Evolutionary conservation across 192 early-diverging fungal species (phyloP), one percentile per base, ranked within the genome.

Genomic region (Backusella westeae): DNA sequence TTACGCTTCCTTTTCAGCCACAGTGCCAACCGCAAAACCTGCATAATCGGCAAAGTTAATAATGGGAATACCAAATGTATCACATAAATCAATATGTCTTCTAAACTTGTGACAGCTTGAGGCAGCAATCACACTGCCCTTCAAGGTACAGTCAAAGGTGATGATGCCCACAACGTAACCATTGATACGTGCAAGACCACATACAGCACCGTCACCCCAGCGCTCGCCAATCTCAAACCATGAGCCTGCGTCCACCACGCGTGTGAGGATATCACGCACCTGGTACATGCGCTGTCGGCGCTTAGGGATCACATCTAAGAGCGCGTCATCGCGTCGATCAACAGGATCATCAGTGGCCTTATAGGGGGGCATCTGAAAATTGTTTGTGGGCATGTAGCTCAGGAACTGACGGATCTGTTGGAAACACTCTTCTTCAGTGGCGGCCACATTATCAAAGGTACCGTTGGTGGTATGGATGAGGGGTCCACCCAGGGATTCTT

Each of bases 1-100:
- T 65, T 82, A 82, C 81, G 81, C 81, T 76, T 78, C 81, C 29
- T 74, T 72, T 41, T 79, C 81, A 7, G 81, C 81, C 42, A 79
- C 49, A 8, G 81, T 82, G 2, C 81, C 81, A 41, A 82, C 63
- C 2, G 81, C 49, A 39, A 82, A 82, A 9, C 81, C 81, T 41
- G 81, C 77, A 71, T 82, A 78, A 73, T 82, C 81, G 14, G 77
- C 77, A 74, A 82, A 79, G 32, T 82, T 82, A 3, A 82, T 34
- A 12, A 82, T 73, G 4, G 81, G 81, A 10, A 82, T 34, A 21
- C 81, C 81, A 71, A 82, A 82, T 6, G 72, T 73, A 32, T 82
- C 78, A 52, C 77, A 79, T 8, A 82, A 52, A 78, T 82, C 81
- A 44, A 79, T 78, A 39, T 82, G 81, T 3, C 81, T 36, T 49